Evolutionary conservation across 2,329 filamentous ascomycete genomes (phyloP), one percentile per base, ranked within the genome.

Genomic region (Didymellaceae sp.): DNA sequence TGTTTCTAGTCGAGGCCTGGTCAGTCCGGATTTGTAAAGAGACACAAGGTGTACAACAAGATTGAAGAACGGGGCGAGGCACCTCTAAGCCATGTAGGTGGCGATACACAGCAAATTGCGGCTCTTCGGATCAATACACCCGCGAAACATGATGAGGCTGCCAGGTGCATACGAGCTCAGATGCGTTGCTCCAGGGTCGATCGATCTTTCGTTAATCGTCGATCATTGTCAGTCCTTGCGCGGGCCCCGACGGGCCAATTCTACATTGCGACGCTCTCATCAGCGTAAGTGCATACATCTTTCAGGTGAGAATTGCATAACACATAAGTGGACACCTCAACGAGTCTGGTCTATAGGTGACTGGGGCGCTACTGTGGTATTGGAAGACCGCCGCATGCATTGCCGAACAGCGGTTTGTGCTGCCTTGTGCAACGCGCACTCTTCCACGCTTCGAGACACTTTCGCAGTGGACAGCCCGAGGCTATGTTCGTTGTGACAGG

Each of bases 401-500:
- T 45, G 18, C 24, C 37, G 61, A 59, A 57, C 48, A 41, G 47
- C 40, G 52, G 55, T 59, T 55, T 57, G 64, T 56, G 39, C 41
- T 48, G 58, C 57, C 37, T 50, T 30, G 52, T 58, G 58, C 55
- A 25, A 56, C 39, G 31, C 44, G 52, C 53, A 52, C 45, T 50
- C 44, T 43, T 43, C 30, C 17, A 57, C 53, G 21, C 53, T 59
- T 53, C 44, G 45, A 60, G 60, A 62, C 56, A 59, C 14, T 28
- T 35, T 37, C 51, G 48, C 58, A 55, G 63, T 26, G 45, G 40
- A 42, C 9, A 47, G 32, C 34, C 38, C 39, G 32, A 49, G 31
- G 37, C 10, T 55, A 38, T 42, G 35, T 55, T 39, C 44, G 31
- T 44, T 51, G 37, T 54, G 33, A 54, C 48, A 40, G 38, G 24